A percentile compares a stretch with the other conserved stretches of the same genome.
These are phyloP conservation scores for Thelonectria discophora DNA, from an alignment of 2,329 filamentous ascomycete genomes.

Conservation along the genomic window DNA sequence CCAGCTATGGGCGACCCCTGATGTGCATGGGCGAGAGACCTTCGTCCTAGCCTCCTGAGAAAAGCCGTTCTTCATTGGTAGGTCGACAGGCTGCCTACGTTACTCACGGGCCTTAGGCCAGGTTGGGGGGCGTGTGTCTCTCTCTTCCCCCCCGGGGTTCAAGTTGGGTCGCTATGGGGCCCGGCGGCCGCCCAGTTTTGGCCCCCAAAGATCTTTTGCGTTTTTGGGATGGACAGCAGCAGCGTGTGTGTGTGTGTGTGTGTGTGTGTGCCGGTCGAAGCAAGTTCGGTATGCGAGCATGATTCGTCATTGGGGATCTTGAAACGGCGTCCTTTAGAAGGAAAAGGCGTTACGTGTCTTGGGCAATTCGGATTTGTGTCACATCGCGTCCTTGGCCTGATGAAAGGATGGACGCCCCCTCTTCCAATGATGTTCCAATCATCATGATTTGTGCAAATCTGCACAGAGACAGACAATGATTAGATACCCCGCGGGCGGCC, in stretches of 20 bases:
- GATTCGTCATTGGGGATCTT: background rate
- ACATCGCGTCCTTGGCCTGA: background rate
- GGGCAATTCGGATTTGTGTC: background rate
- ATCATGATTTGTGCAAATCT: too few relatives aligned
- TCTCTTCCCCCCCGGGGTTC: too few relatives aligned
- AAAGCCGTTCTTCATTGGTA: conserved; percentile 14
- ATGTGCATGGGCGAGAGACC: background rate
- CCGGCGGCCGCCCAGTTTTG: conserved; percentile 20
- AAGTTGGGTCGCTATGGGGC: background rate
- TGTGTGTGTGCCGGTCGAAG: background rate
- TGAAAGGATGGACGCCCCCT: too few relatives aligned
- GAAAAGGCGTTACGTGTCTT: background rate
- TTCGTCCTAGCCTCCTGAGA: conserved; percentile 2
- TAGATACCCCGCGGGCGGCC: conserved; percentile 6
- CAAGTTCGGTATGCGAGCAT: background rate
- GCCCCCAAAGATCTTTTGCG: conserved; percentile 24
- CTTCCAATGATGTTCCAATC: too few relatives aligned
- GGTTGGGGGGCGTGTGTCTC: background rate
- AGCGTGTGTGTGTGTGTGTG: too few relatives aligned
- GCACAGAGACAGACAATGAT: background rate
- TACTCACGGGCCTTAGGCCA: conserved; percentile 4
- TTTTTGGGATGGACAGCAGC: too few relatives aligned
- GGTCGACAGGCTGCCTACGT: conserved; percentile 16
- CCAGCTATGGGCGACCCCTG: conserved; percentile 7
- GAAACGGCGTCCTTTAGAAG: background rate